These are phyloP conservation scores for Penicillium tannophilum DNA, from an alignment of 495 filamentous ascomycete genomes.

Conservation along the genomic window DNA sequence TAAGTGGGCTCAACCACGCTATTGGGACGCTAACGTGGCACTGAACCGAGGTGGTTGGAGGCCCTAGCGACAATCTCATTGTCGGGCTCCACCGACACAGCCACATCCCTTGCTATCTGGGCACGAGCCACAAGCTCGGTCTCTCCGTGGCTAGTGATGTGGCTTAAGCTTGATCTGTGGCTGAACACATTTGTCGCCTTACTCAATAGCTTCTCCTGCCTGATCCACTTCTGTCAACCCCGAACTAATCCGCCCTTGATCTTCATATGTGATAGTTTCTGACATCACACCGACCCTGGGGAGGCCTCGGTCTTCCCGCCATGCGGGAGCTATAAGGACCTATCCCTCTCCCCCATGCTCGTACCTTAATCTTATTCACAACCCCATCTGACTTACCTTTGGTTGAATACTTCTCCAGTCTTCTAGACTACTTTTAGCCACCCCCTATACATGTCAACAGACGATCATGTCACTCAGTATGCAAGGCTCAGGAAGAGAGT, in stretches of 20 bases:
- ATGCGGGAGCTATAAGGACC: slow-evolving; percentile 26
- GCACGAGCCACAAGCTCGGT: slow-evolving; percentile 31
- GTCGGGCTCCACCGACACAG: slow-evolving; percentile 18
- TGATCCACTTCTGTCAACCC: slow-evolving; percentile 24
- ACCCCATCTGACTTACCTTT: too few relatives aligned
- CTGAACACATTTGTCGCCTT: slow-evolving; percentile 21
- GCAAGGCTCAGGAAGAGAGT: slow-evolving; percentile 41
- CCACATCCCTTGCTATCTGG: slow-evolving; percentile 28
- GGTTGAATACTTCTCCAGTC: neutral
- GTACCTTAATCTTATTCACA: neutral
- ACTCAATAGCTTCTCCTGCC: slow-evolving; percentile 25
- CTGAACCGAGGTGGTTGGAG: slow-evolving; percentile 14
- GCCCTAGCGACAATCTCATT: slow-evolving; percentile 11
- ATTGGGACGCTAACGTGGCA: slow-evolving; percentile 26
- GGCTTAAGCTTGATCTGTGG: slow-evolving; percentile 28
- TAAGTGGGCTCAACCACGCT: slow-evolving; percentile 15
- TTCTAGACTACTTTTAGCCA: neutral
- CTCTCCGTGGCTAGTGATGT: slow-evolving; percentile 29
- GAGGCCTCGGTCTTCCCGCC: slow-evolving; percentile 27
- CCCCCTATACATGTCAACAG: slow-evolving; percentile 29
- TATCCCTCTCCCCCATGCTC: neutral
- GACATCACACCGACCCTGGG: slow-evolving; percentile 22
- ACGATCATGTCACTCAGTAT: slow-evolving; percentile 39
- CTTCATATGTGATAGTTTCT: slow-evolving; percentile 30
- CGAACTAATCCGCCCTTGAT: slow-evolving; percentile 39